Base-by-base conservation (phyloP, 345 rosid genomes). In the Noccaea caerulescens region DNA sequence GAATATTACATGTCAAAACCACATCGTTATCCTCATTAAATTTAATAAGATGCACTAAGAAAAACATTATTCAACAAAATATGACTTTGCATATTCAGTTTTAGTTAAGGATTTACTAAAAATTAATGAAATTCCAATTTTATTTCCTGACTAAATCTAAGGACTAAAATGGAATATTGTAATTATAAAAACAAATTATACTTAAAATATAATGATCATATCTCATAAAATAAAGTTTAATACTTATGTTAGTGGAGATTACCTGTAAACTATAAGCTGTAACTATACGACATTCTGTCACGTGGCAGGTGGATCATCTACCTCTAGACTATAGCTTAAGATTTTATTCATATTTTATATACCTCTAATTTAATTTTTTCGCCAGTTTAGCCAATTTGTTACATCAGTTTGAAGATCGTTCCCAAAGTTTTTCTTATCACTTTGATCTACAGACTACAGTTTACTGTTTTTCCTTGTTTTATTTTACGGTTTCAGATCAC, bases 261-360 rank as follows among this genome's bases (percentile, higher is more conserved):
- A 66, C 36, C 65, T 55, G 71, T 71, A 23, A 58, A 12, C 30
- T 25, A 25, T 25, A 25, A 25, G 3, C 41, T 71, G 53, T 43
- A 72, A 55, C 58, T 10, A 45, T 46, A 47, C 53, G 60, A 73
- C 54, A 73, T 65, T 73, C 66, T 47, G 71, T 65, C 71, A 73
- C 77, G 77, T 65, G 72, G 66, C 72, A 73, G 77, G 72, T 65
- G 50, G 38, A 72, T 72, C 58, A 72, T 72, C 58, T 65, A 66
- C 13, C 38, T 30, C 58, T 56, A 64, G 10, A 59, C 25, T 20
- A 50, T 43, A 33, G 23, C 46, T 53, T 56, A 55, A 20, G 23
- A 20, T 20, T 20, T 20, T 55, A 52, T 41, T 33, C 43, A 16
- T 49, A 49, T 18, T 6, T 1, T 10, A 6, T 6, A 38, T 60